A percentile compares a stretch with the other conserved stretches of the same genome.
Evolutionary conservation across 768 basidiomycete genomes (phyloP).

Genomic region (Tremella yokohamensis): DNA sequence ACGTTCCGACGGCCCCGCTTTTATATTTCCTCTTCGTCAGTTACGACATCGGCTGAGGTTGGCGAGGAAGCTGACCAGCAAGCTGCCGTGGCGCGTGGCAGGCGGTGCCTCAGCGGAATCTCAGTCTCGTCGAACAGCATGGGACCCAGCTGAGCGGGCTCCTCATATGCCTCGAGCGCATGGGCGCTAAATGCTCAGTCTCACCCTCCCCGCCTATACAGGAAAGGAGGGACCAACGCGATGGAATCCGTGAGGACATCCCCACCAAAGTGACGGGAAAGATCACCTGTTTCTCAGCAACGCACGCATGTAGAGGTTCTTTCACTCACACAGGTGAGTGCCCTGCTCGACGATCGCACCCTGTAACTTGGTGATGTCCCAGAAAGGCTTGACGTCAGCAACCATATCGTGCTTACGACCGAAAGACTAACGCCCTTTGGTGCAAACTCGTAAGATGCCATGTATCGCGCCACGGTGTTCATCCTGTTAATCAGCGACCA

Average conservation of each 20-base stretch:
- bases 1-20: constrained; percentile 84
- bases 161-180: constrained; percentile 85
- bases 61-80: constrained; percentile 59
- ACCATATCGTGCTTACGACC: constrained; percentile 5
- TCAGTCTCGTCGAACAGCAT: constrained; percentile 75
- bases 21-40: constrained; percentile 66
- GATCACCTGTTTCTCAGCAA: constrained; percentile 52
- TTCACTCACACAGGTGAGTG: constrained; percentile 73
- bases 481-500: constrained; percentile 17
- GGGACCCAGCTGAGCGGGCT: constrained; percentile 77
- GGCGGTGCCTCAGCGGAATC: constrained; percentile 78
- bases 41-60: not conserved
- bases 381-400: constrained; percentile 22
- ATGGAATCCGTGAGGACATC: constrained; percentile 71
- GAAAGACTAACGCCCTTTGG: constrained; percentile 14
- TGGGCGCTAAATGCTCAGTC: constrained; percentile 55
- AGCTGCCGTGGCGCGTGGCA: constrained; percentile 90
- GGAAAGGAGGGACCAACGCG: constrained; percentile 49
- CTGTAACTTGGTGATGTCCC: constrained; percentile 45
- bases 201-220: not conserved
- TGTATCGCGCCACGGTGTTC: constrained; percentile 32
- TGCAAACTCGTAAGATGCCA: constrained; percentile 40
- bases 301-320: not conserved
- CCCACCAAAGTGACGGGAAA: constrained; percentile 93
- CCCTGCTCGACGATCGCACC: constrained; percentile 53